phyloP scores from a whole-genome alignment of 345 rosid species.

The Brassica juncea region DNA sequence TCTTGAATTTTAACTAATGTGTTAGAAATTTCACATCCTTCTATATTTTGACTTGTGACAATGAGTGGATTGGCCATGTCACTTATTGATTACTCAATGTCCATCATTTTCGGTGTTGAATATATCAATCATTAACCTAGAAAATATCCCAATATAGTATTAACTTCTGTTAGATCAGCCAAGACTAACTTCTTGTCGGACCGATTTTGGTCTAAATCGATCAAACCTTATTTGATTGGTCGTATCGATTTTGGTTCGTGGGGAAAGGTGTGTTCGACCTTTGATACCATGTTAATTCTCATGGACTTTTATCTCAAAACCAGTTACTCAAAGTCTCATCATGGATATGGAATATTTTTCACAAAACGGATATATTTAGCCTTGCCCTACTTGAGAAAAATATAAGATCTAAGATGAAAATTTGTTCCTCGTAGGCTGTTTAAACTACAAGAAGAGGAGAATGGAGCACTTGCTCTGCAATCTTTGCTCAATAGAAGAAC shows the following conservation, averaged over 20 bases:
- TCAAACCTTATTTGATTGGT: background rate
- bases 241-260: no score
- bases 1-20: background rate
- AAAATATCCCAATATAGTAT: background rate
- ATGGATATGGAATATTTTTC: background rate
- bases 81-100: background rate
- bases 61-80: background rate
- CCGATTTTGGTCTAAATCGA: background rate
- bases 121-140: background rate
- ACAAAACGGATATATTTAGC: background rate
- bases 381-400: background rate
- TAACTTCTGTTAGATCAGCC: background rate
- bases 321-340: background rate
- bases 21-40: background rate
- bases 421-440: constrained; percentile 14
- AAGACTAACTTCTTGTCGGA: background rate
- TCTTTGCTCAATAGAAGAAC: background rate
- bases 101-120: background rate
- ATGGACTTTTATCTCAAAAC: background rate
- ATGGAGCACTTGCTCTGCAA: constrained; percentile 20
- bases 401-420: background rate
- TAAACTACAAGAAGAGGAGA: constrained; percentile 20
- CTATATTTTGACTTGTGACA: background rate
- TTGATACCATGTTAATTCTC: no score
- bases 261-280: no score